Base-by-base conservation (phyloP, 192 early-diverging fungal genomes). In the Gryganskiella cystojenkinii region DNA sequence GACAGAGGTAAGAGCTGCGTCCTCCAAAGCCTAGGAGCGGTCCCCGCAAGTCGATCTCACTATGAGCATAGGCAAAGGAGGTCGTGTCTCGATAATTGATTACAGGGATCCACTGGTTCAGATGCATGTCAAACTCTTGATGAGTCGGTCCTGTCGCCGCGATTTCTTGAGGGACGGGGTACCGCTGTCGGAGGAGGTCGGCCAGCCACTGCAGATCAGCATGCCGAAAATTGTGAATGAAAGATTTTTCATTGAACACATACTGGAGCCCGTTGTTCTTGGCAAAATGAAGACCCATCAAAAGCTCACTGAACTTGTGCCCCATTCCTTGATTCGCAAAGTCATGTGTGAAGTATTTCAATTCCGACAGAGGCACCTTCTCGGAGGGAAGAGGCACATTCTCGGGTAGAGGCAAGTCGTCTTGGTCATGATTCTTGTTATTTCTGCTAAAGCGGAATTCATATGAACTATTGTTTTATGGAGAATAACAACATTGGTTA, bases 1-100 rank as follows among this genome's bases (percentile, higher is more conserved):
- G 47, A 62, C 61, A 62, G 9, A 3, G 0, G 20, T 62, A 62
- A 4, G 46, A 3, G 61, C 50, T 62, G 30, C 61, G 61, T 35
- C 46, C 46, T 62, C 46, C 61, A n/a, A 62, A 62, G 17, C 34
- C 31, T n/a, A 62, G 28, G 20, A 62, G 61, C 3, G 61, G 46
- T 37, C 31, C 14, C 33, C 31, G 30, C 31, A 51, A 37, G n/a
- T 51, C 61, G 47, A 24, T 0, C 27, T 62, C 45, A 27, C n/a
- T 59, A 13, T 59, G 10, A 0, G 20, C 42, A 37, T 59, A 59
- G 6, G 57, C 57, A 7, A 14, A 25, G 37, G 34, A 22, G 20
- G 22, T n/a, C 10, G 54, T 56, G 9, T 56, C 54, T 20, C 57
- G 57, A 43, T 44, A 59, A 17, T 59, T 5, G 25, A 24, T 37